phyloP scores from a whole-genome alignment of 2,329 filamentous ascomycete species.

The Exophiala mesophila region DNA sequence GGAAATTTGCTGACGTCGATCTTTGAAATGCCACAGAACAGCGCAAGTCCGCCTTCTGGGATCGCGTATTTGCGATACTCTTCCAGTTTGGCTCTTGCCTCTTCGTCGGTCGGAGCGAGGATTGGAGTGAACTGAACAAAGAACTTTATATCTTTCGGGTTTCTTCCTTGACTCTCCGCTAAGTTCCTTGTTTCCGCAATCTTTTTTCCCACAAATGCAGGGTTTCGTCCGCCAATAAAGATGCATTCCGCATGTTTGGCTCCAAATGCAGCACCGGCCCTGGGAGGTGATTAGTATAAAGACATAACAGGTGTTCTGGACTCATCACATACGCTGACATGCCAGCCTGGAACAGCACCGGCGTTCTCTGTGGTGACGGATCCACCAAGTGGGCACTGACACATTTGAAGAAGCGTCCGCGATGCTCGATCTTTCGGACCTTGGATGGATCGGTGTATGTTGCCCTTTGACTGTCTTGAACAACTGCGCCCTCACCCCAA shows the following conservation, averaged over 20 bases:
- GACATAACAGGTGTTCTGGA: too few relatives aligned
- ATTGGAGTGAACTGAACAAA: conserved; percentile 50
- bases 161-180: conserved; percentile 49
- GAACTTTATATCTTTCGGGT: conserved; percentile 55
- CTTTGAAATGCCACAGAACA: conserved; percentile 56
- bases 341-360: conserved; percentile 56
- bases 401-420: conserved; percentile 49
- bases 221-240: conserved; percentile 54
- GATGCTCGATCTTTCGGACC: conserved; percentile 57
- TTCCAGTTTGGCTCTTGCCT: conserved; percentile 50
- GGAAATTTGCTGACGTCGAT: conserved; percentile 56
- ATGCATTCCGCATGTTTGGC: conserved; percentile 57
- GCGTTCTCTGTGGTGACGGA: conserved; percentile 54
- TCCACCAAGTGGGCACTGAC: conserved; percentile 46
- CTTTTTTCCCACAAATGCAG: conserved; percentile 46
- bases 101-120: conserved; percentile 47
- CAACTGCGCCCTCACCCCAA: conserved; percentile 55
- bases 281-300: too few relatives aligned
- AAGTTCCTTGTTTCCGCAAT: conserved; percentile 50
- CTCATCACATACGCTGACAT: too few relatives aligned
- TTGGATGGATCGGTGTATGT: conserved; percentile 55
- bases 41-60: conserved; percentile 50
- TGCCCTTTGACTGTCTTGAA: conserved; percentile 50
- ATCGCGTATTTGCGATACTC: conserved; percentile 51
- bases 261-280: conserved; percentile 54